These are phyloP conservation scores for Xylariomycetidae sp. DNA, from an alignment of 2,329 filamentous ascomycete genomes.

Conservation along the genomic window DNA sequence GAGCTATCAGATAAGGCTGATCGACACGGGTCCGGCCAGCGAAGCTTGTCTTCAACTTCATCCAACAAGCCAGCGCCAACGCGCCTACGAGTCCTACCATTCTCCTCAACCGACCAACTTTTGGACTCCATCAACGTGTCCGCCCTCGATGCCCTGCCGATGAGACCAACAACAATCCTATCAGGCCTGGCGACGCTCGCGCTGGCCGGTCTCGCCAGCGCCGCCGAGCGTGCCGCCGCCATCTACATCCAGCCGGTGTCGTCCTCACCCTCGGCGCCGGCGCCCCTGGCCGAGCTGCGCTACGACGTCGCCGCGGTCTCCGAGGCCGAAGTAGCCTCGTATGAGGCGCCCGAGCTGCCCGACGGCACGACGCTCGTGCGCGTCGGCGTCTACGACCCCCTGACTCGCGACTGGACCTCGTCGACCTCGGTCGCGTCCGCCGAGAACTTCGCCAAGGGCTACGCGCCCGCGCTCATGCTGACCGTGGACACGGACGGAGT, in stretches of 20 bases:
- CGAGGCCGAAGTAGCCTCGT: conserved; percentile 44
- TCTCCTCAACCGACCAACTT: no score
- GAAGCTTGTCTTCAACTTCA: no score
- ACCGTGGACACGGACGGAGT: conserved; percentile 38
- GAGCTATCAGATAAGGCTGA: no score
- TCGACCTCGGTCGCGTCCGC: conserved; percentile 50
- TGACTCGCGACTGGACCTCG: conserved; percentile 41
- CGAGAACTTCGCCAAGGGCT: conserved; percentile 57
- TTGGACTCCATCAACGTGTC: no score
- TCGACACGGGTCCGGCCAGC: no score
- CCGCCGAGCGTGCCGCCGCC: conserved; percentile 33
- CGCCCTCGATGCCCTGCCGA: conserved; percentile 26
- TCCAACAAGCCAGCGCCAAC: no score
- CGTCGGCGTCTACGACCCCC: conserved; percentile 50
- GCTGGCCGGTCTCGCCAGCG: conserved; percentile 30
- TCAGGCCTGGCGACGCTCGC: conserved; percentile 35
- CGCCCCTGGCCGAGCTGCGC: conserved; percentile 49
- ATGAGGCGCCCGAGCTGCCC: conserved; percentile 50
- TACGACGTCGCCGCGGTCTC: conserved; percentile 42
- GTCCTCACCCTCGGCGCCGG: conserved; percentile 26
- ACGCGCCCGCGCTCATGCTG: conserved; percentile 50
- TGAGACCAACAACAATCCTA: conserved; percentile 37
- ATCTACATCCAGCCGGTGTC: conserved; percentile 50
- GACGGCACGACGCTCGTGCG: conserved; percentile 42
- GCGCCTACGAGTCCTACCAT: no score